A percentile compares a stretch with the other conserved stretches of the same genome.
Conservation (phyloP, 441 rosid species). For the Euphorbia celastroides region DNA sequence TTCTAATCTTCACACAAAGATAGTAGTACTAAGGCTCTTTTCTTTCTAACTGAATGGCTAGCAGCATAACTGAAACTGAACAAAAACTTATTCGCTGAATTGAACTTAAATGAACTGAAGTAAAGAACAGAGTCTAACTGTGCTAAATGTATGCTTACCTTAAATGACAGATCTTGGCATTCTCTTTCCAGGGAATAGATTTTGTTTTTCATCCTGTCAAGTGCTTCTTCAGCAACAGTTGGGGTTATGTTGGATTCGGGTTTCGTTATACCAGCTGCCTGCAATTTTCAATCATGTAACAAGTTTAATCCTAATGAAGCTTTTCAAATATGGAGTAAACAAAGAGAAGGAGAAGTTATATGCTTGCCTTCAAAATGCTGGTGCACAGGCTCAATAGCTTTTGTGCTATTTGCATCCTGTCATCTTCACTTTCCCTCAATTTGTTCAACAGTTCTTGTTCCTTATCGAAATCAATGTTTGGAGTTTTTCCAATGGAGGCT, state of each 20-base stretch:
- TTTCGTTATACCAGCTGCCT: slow-evolving; percentile 65
- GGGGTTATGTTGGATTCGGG: slow-evolving; percentile 49
- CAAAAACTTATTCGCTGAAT: no score
- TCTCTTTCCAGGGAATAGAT: slow-evolving; percentile 60
- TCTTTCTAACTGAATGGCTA: no score
- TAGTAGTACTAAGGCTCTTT: no score
- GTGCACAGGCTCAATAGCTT: slow-evolving; percentile 63
- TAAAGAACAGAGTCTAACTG: no score
- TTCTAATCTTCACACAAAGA: neutral
- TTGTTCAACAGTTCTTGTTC: slow-evolving; percentile 44
- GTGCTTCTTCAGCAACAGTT: slow-evolving; percentile 71
- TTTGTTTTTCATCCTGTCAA: slow-evolving; percentile 56
- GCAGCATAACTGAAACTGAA: no score
- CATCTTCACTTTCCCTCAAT: slow-evolving; percentile 74
- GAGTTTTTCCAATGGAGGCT: slow-evolving; percentile 51
- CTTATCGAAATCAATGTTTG: slow-evolving; percentile 46
- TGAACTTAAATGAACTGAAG: no score
- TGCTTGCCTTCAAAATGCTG: slow-evolving; percentile 66
- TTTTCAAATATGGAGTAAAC: slow-evolving; percentile 2
- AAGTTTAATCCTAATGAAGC: slow-evolving; percentile 11
- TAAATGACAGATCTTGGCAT: slow-evolving; percentile 50
- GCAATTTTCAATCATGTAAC: slow-evolving; percentile 18
- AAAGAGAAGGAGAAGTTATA: neutral
- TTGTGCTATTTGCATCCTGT: slow-evolving; percentile 58
- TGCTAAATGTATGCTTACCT: slow-evolving; percentile 37